Conservation (phyloP, 2,329 filamentous ascomycete species). For the Aureobasidium lini region DNA sequence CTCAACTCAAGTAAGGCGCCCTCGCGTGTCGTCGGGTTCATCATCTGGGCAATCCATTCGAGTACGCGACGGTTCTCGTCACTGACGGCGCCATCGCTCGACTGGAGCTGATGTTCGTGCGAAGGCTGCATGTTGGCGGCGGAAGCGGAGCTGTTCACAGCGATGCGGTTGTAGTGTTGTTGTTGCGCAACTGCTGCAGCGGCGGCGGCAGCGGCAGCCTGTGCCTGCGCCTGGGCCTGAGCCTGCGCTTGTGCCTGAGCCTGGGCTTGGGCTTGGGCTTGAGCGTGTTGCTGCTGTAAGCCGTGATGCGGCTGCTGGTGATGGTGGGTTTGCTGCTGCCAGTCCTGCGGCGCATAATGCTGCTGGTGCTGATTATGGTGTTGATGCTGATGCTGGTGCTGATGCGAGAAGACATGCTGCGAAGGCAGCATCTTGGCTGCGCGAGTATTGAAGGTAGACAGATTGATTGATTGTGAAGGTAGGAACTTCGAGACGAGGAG, state of each 20-base stretch:
- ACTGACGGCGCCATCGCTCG: constrained; percentile 22
- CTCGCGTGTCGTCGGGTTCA: constrained; percentile 82
- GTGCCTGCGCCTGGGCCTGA: constrained; percentile 29
- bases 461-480: not conserved
- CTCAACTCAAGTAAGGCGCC: constrained; percentile 88
- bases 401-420: constrained; percentile 56
- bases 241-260: constrained; percentile 30
- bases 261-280: constrained; percentile 28
- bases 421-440: constrained; percentile 17
- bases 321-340: constrained; percentile 40
- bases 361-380: constrained; percentile 34
- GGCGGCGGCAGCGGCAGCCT: constrained; percentile 42
- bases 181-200: constrained; percentile 39
- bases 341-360: constrained; percentile 44
- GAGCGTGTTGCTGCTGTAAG: constrained; percentile 48
- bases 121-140: constrained; percentile 3
- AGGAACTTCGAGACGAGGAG: not conserved
- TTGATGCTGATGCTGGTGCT: constrained; percentile 45
- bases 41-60: constrained; percentile 82
- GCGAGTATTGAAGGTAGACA: constrained; percentile 6
- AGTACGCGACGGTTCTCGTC: constrained; percentile 93
- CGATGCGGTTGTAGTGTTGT: constrained; percentile 30
- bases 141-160: constrained; percentile 26
- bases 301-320: constrained; percentile 46
- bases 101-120: constrained; percentile 9